Evolutionary conservation across 2,329 filamentous ascomycete genomes (phyloP).

Genomic region (Ceratocystis cubensis): DNA sequence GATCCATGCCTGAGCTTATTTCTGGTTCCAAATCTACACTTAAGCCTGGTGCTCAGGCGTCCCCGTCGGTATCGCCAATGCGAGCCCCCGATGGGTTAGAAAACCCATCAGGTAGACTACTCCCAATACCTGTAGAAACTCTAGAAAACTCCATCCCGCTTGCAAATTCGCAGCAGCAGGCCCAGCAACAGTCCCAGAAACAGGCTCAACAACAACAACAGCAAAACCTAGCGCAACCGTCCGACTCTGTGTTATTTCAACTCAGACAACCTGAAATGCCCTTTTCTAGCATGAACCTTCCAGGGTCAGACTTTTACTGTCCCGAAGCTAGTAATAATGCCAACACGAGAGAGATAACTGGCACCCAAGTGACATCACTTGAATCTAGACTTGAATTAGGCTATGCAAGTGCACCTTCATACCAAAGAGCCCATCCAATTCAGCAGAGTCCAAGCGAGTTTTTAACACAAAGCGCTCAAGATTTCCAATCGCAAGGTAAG

Average conservation of each 20-base stretch:
- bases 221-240: neutral
- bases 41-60: neutral
- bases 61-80: neutral
- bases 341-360: neutral
- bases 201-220: neutral
- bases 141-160: neutral
- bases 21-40: neutral
- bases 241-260: neutral
- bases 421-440: neutral
- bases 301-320: neutral
- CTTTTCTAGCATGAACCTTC: neutral
- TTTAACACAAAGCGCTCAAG: neutral
- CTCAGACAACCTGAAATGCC: neutral
- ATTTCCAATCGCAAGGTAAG: neutral
- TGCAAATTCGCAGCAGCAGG: too few species aligned
- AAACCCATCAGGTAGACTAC: neutral
- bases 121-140: neutral
- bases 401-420: slow-evolving; percentile 5
- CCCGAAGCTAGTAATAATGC: neutral
- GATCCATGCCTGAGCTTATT: neutral
- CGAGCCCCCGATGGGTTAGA: neutral
- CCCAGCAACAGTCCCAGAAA: neutral
- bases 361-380: neutral
- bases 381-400: neutral
- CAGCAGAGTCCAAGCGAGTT: neutral